A percentile compares a stretch with the other conserved stretches of the same genome.
These are phyloP conservation scores for Aspergillaceae sp. DNA, from an alignment of 2,329 filamentous ascomycete species.

Conservation along the genomic window DNA sequence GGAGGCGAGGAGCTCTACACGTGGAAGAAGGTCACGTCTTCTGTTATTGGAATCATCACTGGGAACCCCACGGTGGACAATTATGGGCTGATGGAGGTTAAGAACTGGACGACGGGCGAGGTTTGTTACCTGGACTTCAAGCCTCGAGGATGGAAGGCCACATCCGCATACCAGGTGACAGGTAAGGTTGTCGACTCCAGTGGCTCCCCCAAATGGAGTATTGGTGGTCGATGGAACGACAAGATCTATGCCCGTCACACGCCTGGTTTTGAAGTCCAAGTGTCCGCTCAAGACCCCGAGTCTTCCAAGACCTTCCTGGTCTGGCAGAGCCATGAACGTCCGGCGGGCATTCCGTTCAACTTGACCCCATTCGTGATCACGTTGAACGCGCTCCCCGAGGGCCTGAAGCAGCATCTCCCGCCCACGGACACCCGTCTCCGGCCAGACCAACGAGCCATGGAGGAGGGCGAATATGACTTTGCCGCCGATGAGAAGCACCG, in stretches of 20 bases:
- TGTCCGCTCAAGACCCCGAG: constrained; percentile 47
- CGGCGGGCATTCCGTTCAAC: constrained; percentile 86
- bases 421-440: constrained; percentile 90
- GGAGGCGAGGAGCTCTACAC: constrained; percentile 84
- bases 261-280: constrained; percentile 68
- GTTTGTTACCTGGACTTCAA: constrained; percentile 89
- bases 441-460: constrained; percentile 95
- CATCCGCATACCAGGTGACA: constrained; percentile 77
- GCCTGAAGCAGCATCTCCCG: constrained; percentile 65
- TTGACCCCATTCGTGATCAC: constrained; percentile 92
- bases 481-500: constrained; percentile 91
- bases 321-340: constrained; percentile 80
- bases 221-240: constrained; percentile 95
- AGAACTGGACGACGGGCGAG: constrained; percentile 94
- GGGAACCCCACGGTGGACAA: constrained; percentile 96
- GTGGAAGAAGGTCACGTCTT: constrained; percentile 97
- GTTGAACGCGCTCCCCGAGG: constrained; percentile 84
- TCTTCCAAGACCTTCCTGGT: constrained; percentile 75
- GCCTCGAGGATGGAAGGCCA: constrained; percentile 88
- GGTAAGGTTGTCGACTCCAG: constrained; percentile 75
- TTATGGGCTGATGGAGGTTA: constrained; percentile 93
- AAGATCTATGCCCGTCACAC: constrained; percentile 91
- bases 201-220: constrained; percentile 76
- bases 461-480: constrained; percentile 92
- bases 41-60: constrained; percentile 96